Conservation (phyloP, 352 stramenopile species). For the Phytopythium cucurbitacearum region DNA sequence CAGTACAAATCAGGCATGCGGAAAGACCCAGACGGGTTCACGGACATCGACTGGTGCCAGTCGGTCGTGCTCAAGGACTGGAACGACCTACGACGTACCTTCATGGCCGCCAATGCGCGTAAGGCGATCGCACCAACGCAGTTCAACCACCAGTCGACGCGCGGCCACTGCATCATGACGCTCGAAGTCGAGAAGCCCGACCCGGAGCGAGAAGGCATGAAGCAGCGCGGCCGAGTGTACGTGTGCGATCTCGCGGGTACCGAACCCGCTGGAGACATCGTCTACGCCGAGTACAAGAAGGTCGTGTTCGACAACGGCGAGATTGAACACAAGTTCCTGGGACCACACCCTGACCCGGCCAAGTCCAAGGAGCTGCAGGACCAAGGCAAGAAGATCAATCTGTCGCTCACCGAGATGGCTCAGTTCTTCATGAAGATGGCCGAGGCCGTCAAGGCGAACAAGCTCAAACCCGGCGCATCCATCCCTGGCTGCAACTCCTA, state of each 20-base stretch:
- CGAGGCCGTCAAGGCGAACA: constrained; percentile 92
- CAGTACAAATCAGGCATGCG: constrained; percentile 94
- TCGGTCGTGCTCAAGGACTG: constrained; percentile 90
- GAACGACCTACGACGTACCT: constrained; percentile 89
- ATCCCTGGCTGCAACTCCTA: constrained; percentile 95
- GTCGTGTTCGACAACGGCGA: constrained; percentile 87
- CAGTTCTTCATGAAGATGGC: constrained; percentile 98
- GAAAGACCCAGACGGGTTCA: constrained; percentile 93
- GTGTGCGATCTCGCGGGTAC: constrained; percentile 93
- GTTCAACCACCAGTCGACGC: constrained; percentile 94
- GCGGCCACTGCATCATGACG: constrained; percentile 95
- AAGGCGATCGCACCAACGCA: constrained; percentile 93
- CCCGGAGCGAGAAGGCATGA: constrained; percentile 86
- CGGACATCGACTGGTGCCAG: constrained; percentile 94
- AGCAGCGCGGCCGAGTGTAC: constrained; percentile 89
- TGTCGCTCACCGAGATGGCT: constrained; percentile 94
- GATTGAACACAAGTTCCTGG: constrained; percentile 91
- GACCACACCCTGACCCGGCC: constrained; percentile 82
- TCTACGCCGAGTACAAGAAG: constrained; percentile 94
- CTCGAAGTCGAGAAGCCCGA: constrained; percentile 93
- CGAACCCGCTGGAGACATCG: constrained; percentile 91
- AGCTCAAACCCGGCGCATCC: constrained; percentile 90
- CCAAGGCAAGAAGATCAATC: constrained; percentile 95
- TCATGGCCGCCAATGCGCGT: constrained; percentile 89
- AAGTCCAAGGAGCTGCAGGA: constrained; percentile 94